Conservation (phyloP, 73 alveolate species). For the Paramecium octaurelia region DNA sequence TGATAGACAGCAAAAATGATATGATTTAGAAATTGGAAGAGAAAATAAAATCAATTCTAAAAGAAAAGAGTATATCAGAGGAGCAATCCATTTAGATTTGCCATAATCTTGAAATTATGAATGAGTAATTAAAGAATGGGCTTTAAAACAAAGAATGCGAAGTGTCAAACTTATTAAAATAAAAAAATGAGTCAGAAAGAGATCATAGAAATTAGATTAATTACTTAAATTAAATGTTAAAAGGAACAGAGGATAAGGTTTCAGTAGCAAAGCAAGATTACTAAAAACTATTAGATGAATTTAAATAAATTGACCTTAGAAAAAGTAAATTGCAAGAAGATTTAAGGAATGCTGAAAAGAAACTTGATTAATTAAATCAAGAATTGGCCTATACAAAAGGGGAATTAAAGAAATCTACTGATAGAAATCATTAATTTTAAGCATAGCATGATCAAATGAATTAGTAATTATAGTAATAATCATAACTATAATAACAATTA, state of each 20-base stretch:
- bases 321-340: background rate
- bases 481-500: background rate
- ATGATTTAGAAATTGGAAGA: slow-evolving; percentile 37
- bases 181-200: background rate
- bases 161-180: background rate
- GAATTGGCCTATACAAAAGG: background rate
- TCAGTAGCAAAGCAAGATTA: background rate
- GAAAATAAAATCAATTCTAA: background rate
- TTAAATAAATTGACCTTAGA: background rate
- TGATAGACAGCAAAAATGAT: slow-evolving; percentile 13
- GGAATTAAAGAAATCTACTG: background rate
- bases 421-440: background rate
- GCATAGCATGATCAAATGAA: background rate
- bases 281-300: slow-evolving; percentile 14
- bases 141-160: background rate
- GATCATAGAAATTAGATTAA: background rate
- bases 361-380: background rate
- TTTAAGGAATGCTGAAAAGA: background rate
- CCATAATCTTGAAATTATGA: background rate
- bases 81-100: background rate
- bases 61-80: background rate
- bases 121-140: background rate
- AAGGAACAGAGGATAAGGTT: background rate
- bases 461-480: background rate
- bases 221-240: background rate